Evolutionary conservation across 2,329 filamentous ascomycete genomes (phyloP), one percentile per base, ranked within the genome.

Genomic region (Bimuria novae-zelandiae): DNA sequence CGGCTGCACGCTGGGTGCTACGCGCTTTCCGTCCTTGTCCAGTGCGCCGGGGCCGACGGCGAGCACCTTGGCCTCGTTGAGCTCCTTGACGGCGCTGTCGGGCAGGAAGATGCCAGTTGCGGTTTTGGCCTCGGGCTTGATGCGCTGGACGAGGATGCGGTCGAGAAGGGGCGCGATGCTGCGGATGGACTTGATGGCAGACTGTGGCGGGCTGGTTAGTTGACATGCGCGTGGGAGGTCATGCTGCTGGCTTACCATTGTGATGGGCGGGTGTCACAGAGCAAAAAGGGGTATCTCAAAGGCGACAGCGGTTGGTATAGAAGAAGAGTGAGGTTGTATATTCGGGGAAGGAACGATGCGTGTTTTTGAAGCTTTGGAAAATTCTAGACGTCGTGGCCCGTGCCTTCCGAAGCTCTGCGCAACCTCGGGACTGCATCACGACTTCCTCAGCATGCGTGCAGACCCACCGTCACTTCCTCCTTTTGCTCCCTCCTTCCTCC

Each of bases 71-170:
- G 90, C 94, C 83, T 97, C 93, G 80, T 97, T 97, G 75, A 97
- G 85, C 79, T 99, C 94, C 85, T 99, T 96, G 74, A 97, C 91
- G 71, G 89, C 90, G 58, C 88, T 92, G 82, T 99, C 94, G 67
- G 94, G 94, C 63, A 99, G 89, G 84, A 95, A 97, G 84, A 99
- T 96, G 71, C 94, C 94, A 72, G 88, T 88, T 68, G 94, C 92
- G 44, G 94, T 99, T 85, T 97, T 97, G 75, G 92, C 79, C 80
- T 97, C 93, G 71, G 93, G 90, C 83, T 97, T 97, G 81, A 97
- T 80, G 79, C 94, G 91, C 87, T 99, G 94, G 67, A 99, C 91
- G 62, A 99, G 89, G 68, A 99, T 92, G 70, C 94, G 93, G 86
- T 99, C 94, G 79, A 99, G 88, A 66, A 99, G 92, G 60, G 94